Conservation (phyloP, 345 rosid species). For the Triadica sebifera region DNA sequence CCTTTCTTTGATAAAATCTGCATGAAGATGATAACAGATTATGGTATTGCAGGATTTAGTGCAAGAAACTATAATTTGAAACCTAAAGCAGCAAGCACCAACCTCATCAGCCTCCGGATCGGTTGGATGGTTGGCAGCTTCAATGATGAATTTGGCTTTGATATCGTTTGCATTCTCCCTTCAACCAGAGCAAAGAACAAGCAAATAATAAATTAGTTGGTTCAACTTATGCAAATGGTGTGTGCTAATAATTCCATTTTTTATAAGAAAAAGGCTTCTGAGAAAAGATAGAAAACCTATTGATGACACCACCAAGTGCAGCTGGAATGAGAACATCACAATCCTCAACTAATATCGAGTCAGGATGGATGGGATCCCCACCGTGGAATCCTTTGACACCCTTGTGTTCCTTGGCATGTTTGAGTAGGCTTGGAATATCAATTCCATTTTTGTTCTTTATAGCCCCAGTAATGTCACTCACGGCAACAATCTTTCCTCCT, state of each 20-base stretch:
- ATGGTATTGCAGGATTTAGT: background rate
- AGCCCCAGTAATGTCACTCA: conserved; percentile 85
- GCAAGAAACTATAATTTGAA: conserved; percentile 7
- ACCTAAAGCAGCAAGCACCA: conserved; percentile 11
- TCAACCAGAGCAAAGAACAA: conserved; percentile 19
- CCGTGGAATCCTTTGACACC: conserved; percentile 83
- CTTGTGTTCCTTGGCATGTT: conserved; percentile 56
- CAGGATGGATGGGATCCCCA: conserved; percentile 51
- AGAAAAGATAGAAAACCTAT: conserved; percentile 45
- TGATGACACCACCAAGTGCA: conserved; percentile 92
- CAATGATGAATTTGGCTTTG: conserved; percentile 81
- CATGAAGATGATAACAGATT: background rate
- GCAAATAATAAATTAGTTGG: background rate
- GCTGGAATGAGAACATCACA: conserved; percentile 90
- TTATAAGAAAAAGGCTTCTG: background rate
- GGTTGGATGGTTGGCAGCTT: conserved; percentile 97
- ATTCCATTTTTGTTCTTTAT: conserved; percentile 77
- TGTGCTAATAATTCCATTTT: background rate
- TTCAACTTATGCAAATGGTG: background rate
- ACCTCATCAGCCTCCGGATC: conserved; percentile 99
- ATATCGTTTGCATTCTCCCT: conserved; percentile 86
- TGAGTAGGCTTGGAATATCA: conserved; percentile 53
- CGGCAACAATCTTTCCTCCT: conserved; percentile 84
- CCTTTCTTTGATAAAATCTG: conserved; percentile 87
- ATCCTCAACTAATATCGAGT: conserved; percentile 68